These are phyloP conservation scores for Postia placenta DNA, from an alignment of 768 basidiomycete genomes.

Conservation along the genomic window DNA sequence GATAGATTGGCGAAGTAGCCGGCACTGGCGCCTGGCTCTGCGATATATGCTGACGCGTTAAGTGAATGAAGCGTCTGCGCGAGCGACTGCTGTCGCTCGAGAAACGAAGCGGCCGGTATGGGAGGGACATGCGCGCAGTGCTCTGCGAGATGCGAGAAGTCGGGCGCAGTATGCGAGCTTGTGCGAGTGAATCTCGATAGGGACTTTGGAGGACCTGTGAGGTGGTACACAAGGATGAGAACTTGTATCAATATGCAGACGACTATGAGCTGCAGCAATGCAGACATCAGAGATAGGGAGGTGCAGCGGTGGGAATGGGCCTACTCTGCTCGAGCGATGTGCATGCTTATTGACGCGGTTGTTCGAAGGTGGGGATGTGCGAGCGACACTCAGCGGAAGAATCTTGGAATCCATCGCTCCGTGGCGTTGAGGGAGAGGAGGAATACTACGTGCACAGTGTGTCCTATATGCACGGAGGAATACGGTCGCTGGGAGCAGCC, in stretches of 20 bases:
- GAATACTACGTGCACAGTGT: too few species aligned
- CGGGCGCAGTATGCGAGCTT: neutral
- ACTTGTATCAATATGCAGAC: slow-evolving; percentile 4
- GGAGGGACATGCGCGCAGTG: slow-evolving; percentile 47
- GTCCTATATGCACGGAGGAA: too few species aligned
- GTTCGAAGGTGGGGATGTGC: neutral
- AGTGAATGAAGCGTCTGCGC: slow-evolving; percentile 42
- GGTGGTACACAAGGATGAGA: slow-evolving; percentile 4
- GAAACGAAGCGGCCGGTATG: slow-evolving; percentile 41
- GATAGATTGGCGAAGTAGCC: slow-evolving; percentile 73
- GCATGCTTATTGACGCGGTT: slow-evolving; percentile 1
- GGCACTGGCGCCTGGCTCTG: slow-evolving; percentile 72
- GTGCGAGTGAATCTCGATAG: neutral
- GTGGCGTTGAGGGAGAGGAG: too few species aligned
- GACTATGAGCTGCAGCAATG: neutral
- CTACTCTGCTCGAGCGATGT: slow-evolving; percentile 1
- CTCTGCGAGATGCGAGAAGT: slow-evolving; percentile 23
- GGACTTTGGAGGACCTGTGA: neutral
- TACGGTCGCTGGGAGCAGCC: too few species aligned
- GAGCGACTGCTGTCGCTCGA: slow-evolving; percentile 46
- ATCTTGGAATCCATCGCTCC: neutral
- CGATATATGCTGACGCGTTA: slow-evolving; percentile 64
- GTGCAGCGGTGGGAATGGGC: neutral
- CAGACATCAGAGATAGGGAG: neutral
- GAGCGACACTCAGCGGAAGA: neutral